A percentile compares a stretch with the other conserved stretches of the same genome.
Conservation (phyloP, 2,329 filamentous ascomycete genomes). For the Leptographium wingfieldii region DNA sequence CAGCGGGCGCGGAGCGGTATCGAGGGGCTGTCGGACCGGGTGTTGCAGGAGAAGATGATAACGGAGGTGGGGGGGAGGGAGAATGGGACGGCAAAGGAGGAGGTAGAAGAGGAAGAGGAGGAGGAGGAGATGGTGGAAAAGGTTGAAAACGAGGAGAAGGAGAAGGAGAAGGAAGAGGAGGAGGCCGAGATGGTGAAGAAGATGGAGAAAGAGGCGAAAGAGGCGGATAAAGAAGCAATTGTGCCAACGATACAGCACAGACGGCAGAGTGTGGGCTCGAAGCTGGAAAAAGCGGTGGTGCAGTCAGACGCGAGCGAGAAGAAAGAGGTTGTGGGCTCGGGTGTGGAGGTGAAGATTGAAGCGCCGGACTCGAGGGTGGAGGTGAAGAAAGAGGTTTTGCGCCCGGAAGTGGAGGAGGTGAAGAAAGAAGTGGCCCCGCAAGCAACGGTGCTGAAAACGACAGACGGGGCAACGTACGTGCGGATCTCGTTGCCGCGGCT, state of each 20-base stretch:
- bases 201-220: neutral
- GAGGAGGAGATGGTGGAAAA: neutral
- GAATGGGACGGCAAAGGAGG: constrained; percentile 15
- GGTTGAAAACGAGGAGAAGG: neutral
- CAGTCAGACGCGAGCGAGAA: neutral
- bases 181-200: neutral
- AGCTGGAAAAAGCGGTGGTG: neutral
- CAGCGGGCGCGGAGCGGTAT: constrained; percentile 45
- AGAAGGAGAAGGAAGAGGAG: neutral
- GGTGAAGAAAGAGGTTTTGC: too few relatives aligned
- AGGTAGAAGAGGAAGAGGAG: neutral
- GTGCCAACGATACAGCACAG: neutral
- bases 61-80: neutral
- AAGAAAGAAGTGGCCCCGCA: neutral
- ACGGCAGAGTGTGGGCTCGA: neutral
- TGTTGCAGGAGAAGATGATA: constrained; percentile 26
- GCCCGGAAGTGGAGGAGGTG: neutral
- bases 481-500: constrained; percentile 33
- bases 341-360: too few relatives aligned
- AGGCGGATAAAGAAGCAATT: neutral
- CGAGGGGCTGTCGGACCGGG: constrained; percentile 40
- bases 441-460: neutral
- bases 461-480: constrained; percentile 18
- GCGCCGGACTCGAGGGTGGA: too few relatives aligned
- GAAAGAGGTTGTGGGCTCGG: too few relatives aligned